These are phyloP conservation scores for Cyberlindnera subsufficiens DNA, from an alignment of 805 yeast species.

Conservation along the genomic window DNA sequence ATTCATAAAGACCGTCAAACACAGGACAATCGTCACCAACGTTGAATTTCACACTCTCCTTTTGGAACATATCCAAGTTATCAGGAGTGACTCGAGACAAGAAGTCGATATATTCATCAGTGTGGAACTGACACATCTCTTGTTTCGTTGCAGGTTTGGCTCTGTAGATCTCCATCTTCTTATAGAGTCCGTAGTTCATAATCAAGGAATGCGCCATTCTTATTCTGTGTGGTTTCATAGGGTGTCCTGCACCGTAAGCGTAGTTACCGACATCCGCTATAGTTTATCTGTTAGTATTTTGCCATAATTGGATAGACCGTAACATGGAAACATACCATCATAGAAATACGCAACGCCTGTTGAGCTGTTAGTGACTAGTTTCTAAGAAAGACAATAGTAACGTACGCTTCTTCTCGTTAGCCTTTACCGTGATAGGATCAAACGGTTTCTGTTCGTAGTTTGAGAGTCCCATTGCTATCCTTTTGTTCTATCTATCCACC, in stretches of 20 bases:
- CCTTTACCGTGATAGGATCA: conserved; percentile 52
- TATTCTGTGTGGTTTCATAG: conserved; percentile 98
- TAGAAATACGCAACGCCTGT: conserved; percentile 65
- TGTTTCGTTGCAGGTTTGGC: conserved; percentile 98
- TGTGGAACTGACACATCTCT: conserved; percentile 97
- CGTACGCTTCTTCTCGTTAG: conserved; percentile 45
- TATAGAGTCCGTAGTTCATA: conserved; percentile 94
- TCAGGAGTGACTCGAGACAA: conserved; percentile 88
- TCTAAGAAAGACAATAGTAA: conserved; percentile 4
- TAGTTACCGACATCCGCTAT: conserved; percentile 90
- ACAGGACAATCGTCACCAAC: conserved; percentile 95
- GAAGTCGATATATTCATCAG: conserved; percentile 95
- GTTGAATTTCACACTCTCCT: conserved; percentile 87
- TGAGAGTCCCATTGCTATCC: conserved; percentile 13
- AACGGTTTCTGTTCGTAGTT: conserved; percentile 44
- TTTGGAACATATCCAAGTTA: conserved; percentile 77
- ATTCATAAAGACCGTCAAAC: conserved; percentile 72
- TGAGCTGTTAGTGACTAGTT: conserved; percentile 9
- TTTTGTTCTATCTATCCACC: background rate
- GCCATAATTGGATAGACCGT: no score
- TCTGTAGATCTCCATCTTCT: conserved; percentile 88
- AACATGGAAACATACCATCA: conserved; percentile 33
- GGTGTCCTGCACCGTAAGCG: conserved; percentile 98
- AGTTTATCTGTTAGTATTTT: conserved; percentile 7
- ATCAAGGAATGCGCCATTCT: conserved; percentile 97